A percentile compares a stretch with the other conserved stretches of the same genome.
These are phyloP conservation scores for Amauroascus verrucosus DNA, from an alignment of 2,329 filamentous ascomycete genomes.

Conservation along the genomic window DNA sequence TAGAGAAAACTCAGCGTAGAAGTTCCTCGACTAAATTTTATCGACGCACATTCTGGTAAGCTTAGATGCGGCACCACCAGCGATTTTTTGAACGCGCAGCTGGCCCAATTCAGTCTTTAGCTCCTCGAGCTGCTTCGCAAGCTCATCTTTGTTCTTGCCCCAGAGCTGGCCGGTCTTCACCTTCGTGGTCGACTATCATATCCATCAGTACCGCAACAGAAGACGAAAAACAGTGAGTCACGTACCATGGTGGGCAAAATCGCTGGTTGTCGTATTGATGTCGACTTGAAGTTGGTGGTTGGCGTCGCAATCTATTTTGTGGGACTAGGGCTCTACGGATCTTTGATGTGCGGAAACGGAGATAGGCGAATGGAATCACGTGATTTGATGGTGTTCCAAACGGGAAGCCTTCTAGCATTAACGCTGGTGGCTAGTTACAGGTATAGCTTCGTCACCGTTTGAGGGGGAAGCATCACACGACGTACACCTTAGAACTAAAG, in stretches of 20 bases:
- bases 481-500: not conserved
- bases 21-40: not conserved
- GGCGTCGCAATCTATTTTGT: slow-evolving; percentile 32
- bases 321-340: slow-evolving; percentile 36
- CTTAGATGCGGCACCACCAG: slow-evolving; percentile 84
- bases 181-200: slow-evolving; percentile 51
- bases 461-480: not conserved
- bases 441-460: not conserved
- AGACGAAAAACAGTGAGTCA: slow-evolving; percentile 13
- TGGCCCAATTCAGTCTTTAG: slow-evolving; percentile 93
- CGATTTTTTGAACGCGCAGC: slow-evolving; percentile 97
- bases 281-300: slow-evolving; percentile 36
- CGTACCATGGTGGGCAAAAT: slow-evolving; percentile 37
- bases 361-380: slow-evolving; percentile 3
- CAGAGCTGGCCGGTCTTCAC: slow-evolving; percentile 96
- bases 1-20: no score
- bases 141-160: slow-evolving; percentile 98
- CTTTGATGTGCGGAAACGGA: not conserved
- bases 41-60: slow-evolving; percentile 85
- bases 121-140: slow-evolving; percentile 88
- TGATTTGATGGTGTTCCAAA: not conserved
- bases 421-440: no score
- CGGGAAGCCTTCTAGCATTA: not conserved
- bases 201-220: slow-evolving; percentile 1
- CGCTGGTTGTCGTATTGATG: slow-evolving; percentile 38